Evolutionary conservation across 176 grass and related monocot genomes (phyloP), one percentile per base, ranked within the genome.

Genomic region (Hyparrhenia diplandra): DNA sequence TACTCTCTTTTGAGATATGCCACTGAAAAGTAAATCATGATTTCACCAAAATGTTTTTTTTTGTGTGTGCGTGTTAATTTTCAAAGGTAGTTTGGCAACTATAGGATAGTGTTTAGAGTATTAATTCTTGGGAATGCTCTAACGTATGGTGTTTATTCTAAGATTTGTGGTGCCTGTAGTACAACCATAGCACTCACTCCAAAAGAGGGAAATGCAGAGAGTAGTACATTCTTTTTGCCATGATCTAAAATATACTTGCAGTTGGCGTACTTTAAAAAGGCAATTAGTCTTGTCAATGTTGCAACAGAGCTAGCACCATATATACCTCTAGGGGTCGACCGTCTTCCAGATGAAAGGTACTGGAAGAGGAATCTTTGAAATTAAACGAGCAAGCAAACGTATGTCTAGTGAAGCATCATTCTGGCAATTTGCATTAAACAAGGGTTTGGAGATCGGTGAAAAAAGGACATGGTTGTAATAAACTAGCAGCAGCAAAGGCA

Each of bases 371-470:
- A 85, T 89, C 72, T 89, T 80, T 80, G 34, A 72, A 25, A 0
- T 29, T 28, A 62, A 64, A 57, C 36, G 69, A 42, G 35, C 57
- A 28, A 66, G 77, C 55, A 81, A 68, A 85, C 59, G 64, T n/a
- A n/a, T n/a, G n/a, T 54, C 18, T 52, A 52, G 18, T 2, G 8
- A 28, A 88, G 52, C 76, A 70, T 35, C 80, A 66, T 36, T 41
- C 34, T 64, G 21, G 6, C 71, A 80, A 85, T 31, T 89, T 76
- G 87, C 9, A 67, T 49, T 84, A 84, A 79, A 73, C 46, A 66
- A 29, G 11, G 10, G 36, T n/a, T 63, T 28, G 24, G 37, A 10
- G 14, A 28, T 59, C n/a, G 14, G 29, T 20, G 54, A 43, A n/a
- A n/a, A n/a, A 87, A 67, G 13, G 61, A 14, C 42, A 39, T 62